Base-by-base conservation (phyloP, 768 basidiomycete species). In the Tricholoma flavovirens region DNA sequence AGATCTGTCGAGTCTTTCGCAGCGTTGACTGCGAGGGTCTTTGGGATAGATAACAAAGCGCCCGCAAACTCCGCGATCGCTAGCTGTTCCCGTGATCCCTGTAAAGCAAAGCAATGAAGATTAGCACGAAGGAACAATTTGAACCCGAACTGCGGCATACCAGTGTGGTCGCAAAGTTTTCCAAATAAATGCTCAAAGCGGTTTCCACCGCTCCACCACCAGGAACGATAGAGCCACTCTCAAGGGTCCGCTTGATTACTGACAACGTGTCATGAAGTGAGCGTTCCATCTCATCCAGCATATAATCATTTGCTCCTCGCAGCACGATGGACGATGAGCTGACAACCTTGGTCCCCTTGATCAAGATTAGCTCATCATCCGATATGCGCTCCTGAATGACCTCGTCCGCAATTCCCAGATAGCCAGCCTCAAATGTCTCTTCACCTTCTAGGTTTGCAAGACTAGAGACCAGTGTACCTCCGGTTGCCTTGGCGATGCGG, bases 281-380 rank as follows among this genome's bases (percentile, higher is more conserved):
- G 49, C 97, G 79, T 74, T 99, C 97, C 97, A 98, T 99, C 79
- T 99, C 97, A 69, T 99, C 97, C 63, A 98, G 75, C 90, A 98
- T 94, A 71, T 96, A 98, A 71, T 99, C 97, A 71, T 98, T 99
- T 26, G 97, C 97, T 45, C 97, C 97, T 54, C 97, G 83, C 56
- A 99, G 78, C 56, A 99, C 83, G 65, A 99, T 90, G 17, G 94
- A 97, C 12, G 89, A 80, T 21, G 93, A 95, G 75, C 75, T 94
- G 67, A 98, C 95, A 40, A 93, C 88, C 74, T 96, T 98, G 50
- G 95, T 98, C 2, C 97, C 97, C 77, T 98, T 99, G 77, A 98
- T 78, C 60, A 99, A 76, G 70, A 98, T 98, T 45, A 97, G 81
- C 68, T 99, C 96, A 69, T 99, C 97, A 65, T 99, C 97, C n/a